phyloP scores from a whole-genome alignment of 768 basidiomycete genomes.

The Kwoniella heveanensis region DNA sequence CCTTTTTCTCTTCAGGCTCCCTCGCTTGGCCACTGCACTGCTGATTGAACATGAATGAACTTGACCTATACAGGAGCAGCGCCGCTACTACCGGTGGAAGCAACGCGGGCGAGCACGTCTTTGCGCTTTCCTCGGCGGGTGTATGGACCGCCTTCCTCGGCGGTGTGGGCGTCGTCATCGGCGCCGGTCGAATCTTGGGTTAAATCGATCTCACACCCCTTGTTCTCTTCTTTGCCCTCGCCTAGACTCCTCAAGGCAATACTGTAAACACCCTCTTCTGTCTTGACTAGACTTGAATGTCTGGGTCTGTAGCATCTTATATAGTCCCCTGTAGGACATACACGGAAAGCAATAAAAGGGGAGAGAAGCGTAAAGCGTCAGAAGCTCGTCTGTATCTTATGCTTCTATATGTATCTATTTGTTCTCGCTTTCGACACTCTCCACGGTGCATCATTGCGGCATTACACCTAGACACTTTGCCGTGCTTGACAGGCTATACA shows the following conservation, averaged over 20 bases:
- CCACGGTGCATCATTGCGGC: no score
- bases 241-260: no score
- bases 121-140: slow-evolving; percentile 7
- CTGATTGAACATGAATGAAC: background rate
- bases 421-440: background rate
- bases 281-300: no score
- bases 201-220: slow-evolving; percentile 4
- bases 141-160: slow-evolving; percentile 28
- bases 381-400: background rate
- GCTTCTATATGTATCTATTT: background rate
- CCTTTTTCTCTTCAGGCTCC: background rate
- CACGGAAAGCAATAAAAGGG: background rate
- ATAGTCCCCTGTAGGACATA: background rate
- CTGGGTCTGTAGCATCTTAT: background rate
- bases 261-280: no score
- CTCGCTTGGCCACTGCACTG: background rate
- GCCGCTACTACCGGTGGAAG: slow-evolving; percentile 3
- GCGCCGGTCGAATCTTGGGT: slow-evolving; percentile 25
- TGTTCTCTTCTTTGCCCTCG: no score
- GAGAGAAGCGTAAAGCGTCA: background rate
- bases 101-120: slow-evolving; percentile 18
- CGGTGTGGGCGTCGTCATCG: slow-evolving; percentile 23
- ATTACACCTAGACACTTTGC: no score
- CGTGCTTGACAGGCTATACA: no score
- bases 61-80: background rate